phyloP scores from a whole-genome alignment of 257 asterid species.

The Penstemon newberryi region DNA sequence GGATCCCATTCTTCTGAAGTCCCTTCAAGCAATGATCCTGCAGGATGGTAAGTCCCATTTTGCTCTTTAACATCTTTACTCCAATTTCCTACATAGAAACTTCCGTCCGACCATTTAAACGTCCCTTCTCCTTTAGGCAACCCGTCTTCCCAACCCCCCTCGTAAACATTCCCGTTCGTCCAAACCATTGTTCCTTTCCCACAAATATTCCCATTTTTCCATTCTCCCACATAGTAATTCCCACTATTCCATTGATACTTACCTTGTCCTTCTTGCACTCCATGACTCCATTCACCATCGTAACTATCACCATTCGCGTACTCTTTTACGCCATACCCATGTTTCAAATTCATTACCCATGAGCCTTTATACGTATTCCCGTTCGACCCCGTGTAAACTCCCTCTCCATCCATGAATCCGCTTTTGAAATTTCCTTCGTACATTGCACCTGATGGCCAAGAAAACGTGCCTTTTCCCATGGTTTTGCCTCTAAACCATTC shows the following conservation, averaged over 20 bases:
- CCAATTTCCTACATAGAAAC: constrained; percentile 78
- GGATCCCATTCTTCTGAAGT: constrained; percentile 73
- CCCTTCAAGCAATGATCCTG: constrained; percentile 54
- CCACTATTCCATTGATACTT: constrained; percentile 79
- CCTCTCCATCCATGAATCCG: constrained; percentile 97
- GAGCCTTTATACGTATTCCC: constrained; percentile 67
- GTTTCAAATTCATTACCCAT: constrained; percentile 87
- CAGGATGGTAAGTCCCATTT: constrained; percentile 68
- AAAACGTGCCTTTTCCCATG: constrained; percentile 72
- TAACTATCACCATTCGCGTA: constrained; percentile 69
- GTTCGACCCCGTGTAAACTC: constrained; percentile 58
- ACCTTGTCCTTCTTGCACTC: constrained; percentile 72
- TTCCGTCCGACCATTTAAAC: constrained; percentile 67
- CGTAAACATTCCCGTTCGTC: constrained; percentile 61
- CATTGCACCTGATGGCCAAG: constrained; percentile 87
- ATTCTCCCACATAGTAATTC: constrained; percentile 63
- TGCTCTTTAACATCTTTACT: constrained; percentile 66
- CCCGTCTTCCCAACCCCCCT: constrained; percentile 84
- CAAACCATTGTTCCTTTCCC: constrained; percentile 67
- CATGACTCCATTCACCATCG: constrained; percentile 87
- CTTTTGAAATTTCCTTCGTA: constrained; percentile 85
- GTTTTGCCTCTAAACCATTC: constrained; percentile 84
- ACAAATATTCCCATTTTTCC: constrained; percentile 64
- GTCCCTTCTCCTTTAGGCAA: constrained; percentile 73
- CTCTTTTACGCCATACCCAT: constrained; percentile 67